phyloP scores from a whole-genome alignment of 2,329 filamentous ascomycete genomes.

The Phyllosticta citrichinensis region DNA sequence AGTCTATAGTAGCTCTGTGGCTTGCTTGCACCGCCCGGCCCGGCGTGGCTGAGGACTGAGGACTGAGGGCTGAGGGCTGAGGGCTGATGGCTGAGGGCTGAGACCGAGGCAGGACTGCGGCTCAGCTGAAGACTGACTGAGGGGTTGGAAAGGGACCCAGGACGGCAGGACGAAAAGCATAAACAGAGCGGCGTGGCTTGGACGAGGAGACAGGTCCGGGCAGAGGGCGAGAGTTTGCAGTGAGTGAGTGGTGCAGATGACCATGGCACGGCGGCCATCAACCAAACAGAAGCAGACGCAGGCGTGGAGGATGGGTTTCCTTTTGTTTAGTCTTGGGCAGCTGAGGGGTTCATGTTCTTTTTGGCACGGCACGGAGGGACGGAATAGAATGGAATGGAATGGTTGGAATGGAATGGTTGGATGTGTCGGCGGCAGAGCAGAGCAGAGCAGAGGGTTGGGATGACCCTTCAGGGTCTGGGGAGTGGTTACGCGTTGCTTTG shows the following conservation, averaged over 20 bases:
- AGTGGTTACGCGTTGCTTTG: not conserved
- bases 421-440: not conserved
- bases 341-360: not conserved
- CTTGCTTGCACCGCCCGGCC: not conserved
- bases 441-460: not conserved
- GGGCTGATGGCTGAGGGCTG: not conserved
- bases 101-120: not conserved
- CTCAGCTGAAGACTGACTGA: not conserved
- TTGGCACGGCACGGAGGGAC: not conserved
- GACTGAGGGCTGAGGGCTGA: too few species aligned
- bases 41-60: not conserved
- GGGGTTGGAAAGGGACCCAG: too few species aligned
- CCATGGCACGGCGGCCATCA: too few species aligned
- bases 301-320: too few species aligned
- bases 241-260: not conserved
- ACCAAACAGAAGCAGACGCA: too few species aligned
- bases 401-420: too few species aligned
- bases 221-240: not conserved
- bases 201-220: not conserved
- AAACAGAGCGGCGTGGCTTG: too few species aligned
- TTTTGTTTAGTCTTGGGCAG: too few species aligned
- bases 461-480: not conserved
- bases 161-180: too few species aligned
- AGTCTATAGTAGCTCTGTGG: too few species aligned
- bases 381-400: too few species aligned